phyloP scores from a whole-genome alignment of 2,329 filamentous ascomycete genomes.

The Tolypocladium ophioglossoides region DNA sequence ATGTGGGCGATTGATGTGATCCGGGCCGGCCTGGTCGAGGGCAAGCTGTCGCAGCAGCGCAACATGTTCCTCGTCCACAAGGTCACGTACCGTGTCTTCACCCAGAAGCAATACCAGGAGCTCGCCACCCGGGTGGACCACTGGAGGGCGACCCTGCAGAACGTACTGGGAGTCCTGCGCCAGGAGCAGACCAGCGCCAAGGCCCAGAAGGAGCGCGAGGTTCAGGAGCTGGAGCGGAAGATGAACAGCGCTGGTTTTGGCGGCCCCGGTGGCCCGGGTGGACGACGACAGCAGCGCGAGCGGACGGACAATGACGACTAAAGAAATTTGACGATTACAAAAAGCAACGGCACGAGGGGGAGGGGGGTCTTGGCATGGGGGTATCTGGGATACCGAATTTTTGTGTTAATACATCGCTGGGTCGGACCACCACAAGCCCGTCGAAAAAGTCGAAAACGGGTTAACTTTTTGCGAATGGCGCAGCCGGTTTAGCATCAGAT shows the following conservation, averaged over 20 bases:
- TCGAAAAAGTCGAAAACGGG: conserved; percentile 18
- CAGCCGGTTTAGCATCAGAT: conserved; percentile 24
- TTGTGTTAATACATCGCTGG: conserved; percentile 21
- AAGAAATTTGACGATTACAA: conserved; percentile 9
- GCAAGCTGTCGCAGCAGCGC: conserved; percentile 88
- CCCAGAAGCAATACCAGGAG: conserved; percentile 96
- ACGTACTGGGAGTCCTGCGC: conserved; percentile 68
- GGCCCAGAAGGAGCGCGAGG: conserved; percentile 66
- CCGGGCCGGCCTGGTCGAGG: conserved; percentile 88
- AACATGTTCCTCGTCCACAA: conserved; percentile 92
- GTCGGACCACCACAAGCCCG: conserved; percentile 7
- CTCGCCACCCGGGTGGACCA: conserved; percentile 82
- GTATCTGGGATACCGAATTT: conserved; percentile 13
- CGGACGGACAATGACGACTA: conserved; percentile 48
- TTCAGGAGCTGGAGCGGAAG: conserved; percentile 61
- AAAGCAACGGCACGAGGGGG: conserved; percentile 4
- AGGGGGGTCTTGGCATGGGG: conserved; percentile 7
- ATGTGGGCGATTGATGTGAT: conserved; percentile 99
- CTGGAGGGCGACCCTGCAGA: conserved; percentile 74
- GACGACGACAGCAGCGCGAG: conserved; percentile 29
- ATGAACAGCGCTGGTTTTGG: conserved; percentile 32
- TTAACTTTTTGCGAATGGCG: conserved; percentile 20
- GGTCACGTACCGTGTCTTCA: conserved; percentile 92
- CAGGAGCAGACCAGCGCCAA: conserved; percentile 73
- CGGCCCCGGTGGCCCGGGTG: conserved; percentile 18